phyloP scores from a whole-genome alignment of 345 rosid genomes.

The Eucalyptus pauciflora region DNA sequence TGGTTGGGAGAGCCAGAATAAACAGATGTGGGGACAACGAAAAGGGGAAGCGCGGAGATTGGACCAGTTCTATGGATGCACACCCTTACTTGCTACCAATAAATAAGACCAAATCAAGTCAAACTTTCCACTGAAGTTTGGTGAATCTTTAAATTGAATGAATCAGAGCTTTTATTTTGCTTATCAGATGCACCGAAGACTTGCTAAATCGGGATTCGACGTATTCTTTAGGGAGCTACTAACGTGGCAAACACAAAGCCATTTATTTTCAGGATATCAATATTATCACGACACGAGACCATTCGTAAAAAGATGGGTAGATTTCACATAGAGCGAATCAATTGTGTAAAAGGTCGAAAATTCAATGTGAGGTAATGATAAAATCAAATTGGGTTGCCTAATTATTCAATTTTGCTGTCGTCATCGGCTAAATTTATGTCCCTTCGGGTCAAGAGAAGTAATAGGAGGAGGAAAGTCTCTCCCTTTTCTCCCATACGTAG shows the following conservation, averaged over 20 bases:
- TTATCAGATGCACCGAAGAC: not conserved
- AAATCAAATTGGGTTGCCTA: not conserved
- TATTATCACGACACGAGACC: too few relatives aligned
- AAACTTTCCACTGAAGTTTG: not conserved
- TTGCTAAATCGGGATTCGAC: not conserved
- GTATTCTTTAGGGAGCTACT: not conserved
- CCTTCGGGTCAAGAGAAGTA: not conserved
- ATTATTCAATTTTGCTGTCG: not conserved
- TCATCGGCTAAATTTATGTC: not conserved
- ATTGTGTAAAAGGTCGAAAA: not conserved
- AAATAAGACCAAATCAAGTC: not conserved
- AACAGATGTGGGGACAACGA: too few relatives aligned
- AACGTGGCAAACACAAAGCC: not conserved
- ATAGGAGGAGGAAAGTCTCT: not conserved
- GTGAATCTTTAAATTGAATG: not conserved
- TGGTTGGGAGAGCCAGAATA: too few relatives aligned
- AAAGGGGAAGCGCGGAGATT: too few relatives aligned
- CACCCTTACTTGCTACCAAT: not conserved
- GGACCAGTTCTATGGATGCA: too few relatives aligned
- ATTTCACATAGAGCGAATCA: not conserved
- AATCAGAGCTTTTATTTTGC: not conserved
- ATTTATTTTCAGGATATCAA: not conserved
- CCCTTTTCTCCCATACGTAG: not conserved
- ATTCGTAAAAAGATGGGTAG: not conserved
- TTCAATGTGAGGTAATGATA: not conserved